These are phyloP conservation scores for Flaveria linearis DNA, from an alignment of 129 eudicot genomes.

Conservation along the genomic window DNA sequence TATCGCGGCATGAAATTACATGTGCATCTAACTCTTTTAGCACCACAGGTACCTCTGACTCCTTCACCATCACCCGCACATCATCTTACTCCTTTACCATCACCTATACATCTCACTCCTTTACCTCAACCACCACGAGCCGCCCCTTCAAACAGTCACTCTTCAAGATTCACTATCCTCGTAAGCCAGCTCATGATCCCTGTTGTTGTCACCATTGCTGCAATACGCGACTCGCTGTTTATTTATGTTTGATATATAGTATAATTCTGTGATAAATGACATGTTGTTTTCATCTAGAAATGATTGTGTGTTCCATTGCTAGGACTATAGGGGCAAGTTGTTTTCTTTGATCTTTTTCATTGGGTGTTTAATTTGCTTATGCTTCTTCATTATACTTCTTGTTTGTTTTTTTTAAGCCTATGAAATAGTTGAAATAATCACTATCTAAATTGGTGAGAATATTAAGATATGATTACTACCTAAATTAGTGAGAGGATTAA, in stretches of 20 bases:
- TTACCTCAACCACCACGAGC: slow-evolving; percentile 50
- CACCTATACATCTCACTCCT: slow-evolving; percentile 54
- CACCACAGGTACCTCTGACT: slow-evolving; percentile 35
- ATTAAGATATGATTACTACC: too few species aligned
- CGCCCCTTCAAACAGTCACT: slow-evolving; percentile 42
- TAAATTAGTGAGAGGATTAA: too few species aligned
- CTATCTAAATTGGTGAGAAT: too few species aligned
- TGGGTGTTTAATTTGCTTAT: slow-evolving; percentile 30
- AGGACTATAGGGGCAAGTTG: slow-evolving; percentile 29
- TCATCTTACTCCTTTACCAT: slow-evolving; percentile 48
- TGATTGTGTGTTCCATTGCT: slow-evolving; percentile 15
- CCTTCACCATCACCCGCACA: slow-evolving; percentile 32
- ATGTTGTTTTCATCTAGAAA: too few species aligned
- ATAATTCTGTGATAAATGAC: neutral
- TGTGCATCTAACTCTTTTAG: slow-evolving; percentile 47
- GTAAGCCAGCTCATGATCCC: slow-evolving; percentile 57
- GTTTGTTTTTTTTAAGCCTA: too few species aligned
- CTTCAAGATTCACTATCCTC: slow-evolving; percentile 39
- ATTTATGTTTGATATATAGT: slow-evolving; percentile 33
- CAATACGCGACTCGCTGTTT: slow-evolving; percentile 56
- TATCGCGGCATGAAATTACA: slow-evolving; percentile 73
- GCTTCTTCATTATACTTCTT: neutral
- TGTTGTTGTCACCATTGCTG: slow-evolving; percentile 52
- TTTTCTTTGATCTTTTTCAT: neutral
- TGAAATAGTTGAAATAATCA: too few species aligned